phyloP scores from a whole-genome alignment of 495 filamentous ascomycete species.

The Hypoxylon intermedium region DNA sequence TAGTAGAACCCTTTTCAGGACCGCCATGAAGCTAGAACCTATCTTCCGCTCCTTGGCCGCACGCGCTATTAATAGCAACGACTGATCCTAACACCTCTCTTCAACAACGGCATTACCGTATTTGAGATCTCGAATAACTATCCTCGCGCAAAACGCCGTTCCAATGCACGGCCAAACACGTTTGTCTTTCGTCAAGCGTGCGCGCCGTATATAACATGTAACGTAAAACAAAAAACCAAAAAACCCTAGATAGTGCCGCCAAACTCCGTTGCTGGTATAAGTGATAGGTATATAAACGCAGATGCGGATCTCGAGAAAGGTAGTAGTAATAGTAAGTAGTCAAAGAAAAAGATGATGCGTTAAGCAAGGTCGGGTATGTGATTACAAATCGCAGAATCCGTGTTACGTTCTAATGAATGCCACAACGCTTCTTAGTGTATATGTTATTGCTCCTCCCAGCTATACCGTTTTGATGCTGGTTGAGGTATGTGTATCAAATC shows the following conservation, averaged over 20 bases:
- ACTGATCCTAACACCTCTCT: neutral
- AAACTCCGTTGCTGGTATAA: slow-evolving; percentile 42
- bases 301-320: neutral
- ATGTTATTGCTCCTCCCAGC: slow-evolving; percentile 56
- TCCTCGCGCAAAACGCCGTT: slow-evolving; percentile 25
- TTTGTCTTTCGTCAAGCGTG: slow-evolving; percentile 11
- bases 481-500: slow-evolving; percentile 61
- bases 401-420: neutral
- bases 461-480: slow-evolving; percentile 58
- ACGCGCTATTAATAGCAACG: neutral
- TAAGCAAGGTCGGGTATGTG: slow-evolving; percentile 19
- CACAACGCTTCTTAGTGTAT: neutral
- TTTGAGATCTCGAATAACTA: neutral
- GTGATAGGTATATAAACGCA: slow-evolving; percentile 6
- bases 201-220: slow-evolving; percentile 3
- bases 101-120: neutral
- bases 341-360: slow-evolving; percentile 30
- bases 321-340: neutral
- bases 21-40: neutral
- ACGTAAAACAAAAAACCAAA: slow-evolving; percentile 15
- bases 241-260: slow-evolving; percentile 8
- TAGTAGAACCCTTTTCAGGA: neutral
- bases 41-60: neutral
- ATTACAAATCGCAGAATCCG: slow-evolving; percentile 10
- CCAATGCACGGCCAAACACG: slow-evolving; percentile 10